These are phyloP conservation scores for Apiospora pterosperma DNA, from an alignment of 2,329 filamentous ascomycete genomes.

Conservation along the genomic window DNA sequence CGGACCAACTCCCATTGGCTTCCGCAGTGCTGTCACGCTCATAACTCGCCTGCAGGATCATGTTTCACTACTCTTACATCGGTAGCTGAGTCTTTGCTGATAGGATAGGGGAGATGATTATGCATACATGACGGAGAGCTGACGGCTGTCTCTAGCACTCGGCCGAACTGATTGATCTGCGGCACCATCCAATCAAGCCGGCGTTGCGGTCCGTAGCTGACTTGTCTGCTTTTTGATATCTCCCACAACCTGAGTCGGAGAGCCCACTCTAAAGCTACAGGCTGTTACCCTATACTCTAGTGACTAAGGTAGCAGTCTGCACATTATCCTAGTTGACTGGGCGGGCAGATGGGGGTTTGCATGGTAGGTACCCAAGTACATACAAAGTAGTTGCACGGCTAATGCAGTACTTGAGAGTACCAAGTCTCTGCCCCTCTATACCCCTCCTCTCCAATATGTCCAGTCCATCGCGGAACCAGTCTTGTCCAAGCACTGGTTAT, in stretches of 20 bases:
- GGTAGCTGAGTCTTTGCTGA: not conserved
- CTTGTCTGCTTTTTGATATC: not conserved
- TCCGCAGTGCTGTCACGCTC: not conserved
- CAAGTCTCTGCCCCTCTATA: not conserved
- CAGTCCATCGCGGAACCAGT: not conserved
- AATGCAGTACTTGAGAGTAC: not conserved
- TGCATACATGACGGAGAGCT: not conserved
- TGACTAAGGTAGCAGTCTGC: not conserved
- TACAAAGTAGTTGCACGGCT: not conserved
- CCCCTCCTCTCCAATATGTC: not conserved
- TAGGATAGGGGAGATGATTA: not conserved
- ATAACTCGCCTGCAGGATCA: conserved; percentile 1
- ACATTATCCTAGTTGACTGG: not conserved
- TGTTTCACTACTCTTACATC: not conserved
- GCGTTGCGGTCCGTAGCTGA: not conserved
- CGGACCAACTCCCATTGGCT: not conserved
- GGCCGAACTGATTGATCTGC: not conserved
- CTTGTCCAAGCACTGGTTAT: not conserved
- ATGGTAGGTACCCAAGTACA: not conserved
- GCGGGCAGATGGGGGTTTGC: not conserved
- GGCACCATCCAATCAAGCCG: not conserved
- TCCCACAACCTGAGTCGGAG: not conserved
- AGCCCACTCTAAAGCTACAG: not conserved
- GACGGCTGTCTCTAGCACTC: not conserved
- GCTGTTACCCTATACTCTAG: not conserved